Base-by-base conservation (phyloP, 257 asterid genomes). In the Nicotiana paniculata region DNA sequence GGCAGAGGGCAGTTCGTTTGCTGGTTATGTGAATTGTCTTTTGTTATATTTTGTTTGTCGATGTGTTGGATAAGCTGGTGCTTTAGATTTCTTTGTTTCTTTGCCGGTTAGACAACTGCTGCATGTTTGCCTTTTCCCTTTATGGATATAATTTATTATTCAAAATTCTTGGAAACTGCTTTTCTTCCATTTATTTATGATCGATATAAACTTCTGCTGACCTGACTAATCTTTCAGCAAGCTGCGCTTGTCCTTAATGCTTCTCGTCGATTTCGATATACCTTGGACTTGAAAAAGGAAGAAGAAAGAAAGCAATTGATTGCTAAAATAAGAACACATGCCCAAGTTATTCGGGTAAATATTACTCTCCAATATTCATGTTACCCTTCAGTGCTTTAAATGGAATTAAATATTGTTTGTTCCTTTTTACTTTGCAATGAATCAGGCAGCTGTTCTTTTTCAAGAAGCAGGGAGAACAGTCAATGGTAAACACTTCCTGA, bases 181-280 rank as follows among this genome's bases (percentile, higher is more conserved):
- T 37, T 64, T 54, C 2, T 80, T 59, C 9, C 51, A 5, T 11
- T 55, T 35, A 18, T 9, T 81, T 43, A 12, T 28, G 63, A 18
- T 2, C 21, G 26, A 58, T 28, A 7, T 46, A 77, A 74, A 53
- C 26, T 68, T 70, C 11, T 79, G 69, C 86, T 77, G 53, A 76
- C 53, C 30, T 26, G 66, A 33, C 39, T 83, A n/a, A 65, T 57
- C 85, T 63, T 82, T 75, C 89, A 95, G 99, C 97, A 95, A 95
- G 99, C 99, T 84, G 98, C 99, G 0, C 95, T 95, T 64, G 99
- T 95, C 62, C 84, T 93, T 68, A 95, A 95, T 91, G 99, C 99
- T 48, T 92, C 99, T 46, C 92, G 99, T 65, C 87, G 99, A 84
- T 95, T 95, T 86, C 97, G 99, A 24, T 95, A 92, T 88, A 95